Evolutionary conservation across 768 basidiomycete species (phyloP).

Genomic region (Nidularia pulvinata): DNA sequence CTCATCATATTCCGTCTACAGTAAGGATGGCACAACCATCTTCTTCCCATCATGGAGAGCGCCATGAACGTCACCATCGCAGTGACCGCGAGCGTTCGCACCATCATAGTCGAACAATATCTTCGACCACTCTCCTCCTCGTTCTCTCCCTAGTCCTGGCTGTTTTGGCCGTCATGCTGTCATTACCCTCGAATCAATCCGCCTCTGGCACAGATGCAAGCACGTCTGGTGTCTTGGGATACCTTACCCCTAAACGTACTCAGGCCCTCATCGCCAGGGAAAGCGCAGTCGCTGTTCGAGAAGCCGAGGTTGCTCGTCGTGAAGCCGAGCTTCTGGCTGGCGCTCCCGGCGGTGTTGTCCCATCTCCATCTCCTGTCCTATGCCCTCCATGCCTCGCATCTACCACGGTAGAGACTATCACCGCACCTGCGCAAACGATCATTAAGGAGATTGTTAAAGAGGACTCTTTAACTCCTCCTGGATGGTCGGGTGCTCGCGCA

Average conservation of each 20-base stretch:
- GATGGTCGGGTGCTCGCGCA: constrained; percentile 76
- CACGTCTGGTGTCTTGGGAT: constrained; percentile 62
- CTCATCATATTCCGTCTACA: constrained; percentile 25
- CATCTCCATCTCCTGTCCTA: constrained; percentile 44
- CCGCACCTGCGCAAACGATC: constrained; percentile 67
- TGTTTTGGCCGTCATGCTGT: constrained; percentile 90
- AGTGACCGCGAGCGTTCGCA: constrained; percentile 61
- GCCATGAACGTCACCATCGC: constrained; percentile 49
- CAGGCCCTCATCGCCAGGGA: constrained; percentile 82
- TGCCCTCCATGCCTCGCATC: constrained; percentile 62
- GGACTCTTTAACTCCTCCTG: constrained; percentile 73
- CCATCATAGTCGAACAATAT: constrained; percentile 84
- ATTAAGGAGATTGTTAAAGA: constrained; percentile 90
- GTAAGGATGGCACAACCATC: constrained; percentile 90
- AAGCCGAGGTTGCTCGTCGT: constrained; percentile 87
- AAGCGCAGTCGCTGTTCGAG: constrained; percentile 76
- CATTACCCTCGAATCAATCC: constrained; percentile 63
- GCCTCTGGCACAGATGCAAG: constrained; percentile 34
- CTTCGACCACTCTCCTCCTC: constrained; percentile 86
- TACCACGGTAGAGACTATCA: constrained; percentile 55
- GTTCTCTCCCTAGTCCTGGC: constrained; percentile 85
- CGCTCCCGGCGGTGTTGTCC: constrained; percentile 79
- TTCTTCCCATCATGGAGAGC: constrained; percentile 76
- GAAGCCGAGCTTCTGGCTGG: constrained; percentile 86
- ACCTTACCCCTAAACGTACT: constrained; percentile 80